Evolutionary conservation across 2,329 filamentous ascomycete genomes (phyloP), one percentile per base, ranked within the genome.

Genomic region (Cytospora piceicola): DNA sequence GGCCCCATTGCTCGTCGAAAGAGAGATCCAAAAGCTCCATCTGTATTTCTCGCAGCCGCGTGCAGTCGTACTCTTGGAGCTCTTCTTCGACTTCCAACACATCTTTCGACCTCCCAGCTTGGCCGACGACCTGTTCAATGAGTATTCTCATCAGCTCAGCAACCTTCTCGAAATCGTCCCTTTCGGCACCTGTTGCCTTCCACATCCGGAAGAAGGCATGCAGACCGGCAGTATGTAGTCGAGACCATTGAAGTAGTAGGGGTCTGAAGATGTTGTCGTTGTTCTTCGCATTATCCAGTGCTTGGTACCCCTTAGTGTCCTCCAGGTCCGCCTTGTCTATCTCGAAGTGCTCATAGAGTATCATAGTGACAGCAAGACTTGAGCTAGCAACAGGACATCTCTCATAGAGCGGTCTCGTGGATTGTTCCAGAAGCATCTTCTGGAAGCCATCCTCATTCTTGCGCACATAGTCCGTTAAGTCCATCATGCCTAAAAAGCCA

Each of bases 401-500:
- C 74, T 93, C 87, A 60, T 87, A 81, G 27, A 86, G 72, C 1
- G 91, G 86, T 72, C 88, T 88, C 8, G 89, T 88, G 4, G 92
- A 90, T 77, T 99, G 95, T 77, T 99, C 95, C 42, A 97, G 81
- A 20, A 99, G 80, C 71, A 96, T 83, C 78, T 96, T 97, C 75
- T 97, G 94, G 71, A 96, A 98, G 14, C 88, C 88, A 74, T 97
- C 94, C 75, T 97, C 93, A 74, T 97, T 90, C 75, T 93, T 96
- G 73, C 91, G 87, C 58, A 97, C 93, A 75, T 93, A 99, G 76
- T 98, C 94, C 2, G 93, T 92, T 73, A 99, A 78, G 76, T 99
- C 95, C 94, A 99, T 98, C 87, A 99, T 92, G 32, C 95, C 95
- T 62, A 99, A 78, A 75, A 94, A 98, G 0, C 95, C 95, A 32